Evolutionary conservation across 805 yeast species (phyloP), one percentile per base, ranked within the genome.

Genomic region (Spathaspora gorwiae): DNA sequence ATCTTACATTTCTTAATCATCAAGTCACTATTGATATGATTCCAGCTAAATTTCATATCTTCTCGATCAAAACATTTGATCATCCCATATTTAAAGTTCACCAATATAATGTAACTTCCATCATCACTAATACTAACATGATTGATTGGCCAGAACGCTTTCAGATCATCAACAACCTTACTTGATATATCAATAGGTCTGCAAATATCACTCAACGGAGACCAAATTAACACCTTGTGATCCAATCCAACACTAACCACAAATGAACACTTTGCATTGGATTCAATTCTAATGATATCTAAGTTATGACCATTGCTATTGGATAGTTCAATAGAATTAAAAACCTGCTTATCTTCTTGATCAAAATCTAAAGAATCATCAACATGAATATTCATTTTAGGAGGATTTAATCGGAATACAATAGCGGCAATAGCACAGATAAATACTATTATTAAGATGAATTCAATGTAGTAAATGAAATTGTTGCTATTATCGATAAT

Each of bases 241-340:
- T 87, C 95, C 56, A 88, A 66, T 4, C 90, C 92, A 26, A 84
- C 75, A 1, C 86, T 75, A 0, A 87, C 80, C 24, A 86, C 72
- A 54, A 85, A 83, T 2, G 88, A 81, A 43, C 80, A 73, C 11
- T 77, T 66, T 15, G 72, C 61, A 11, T 87, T 81, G 0, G 88
- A 76, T n/a, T 73, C 64, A 9, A 85, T 66, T 46, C 73, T 75
- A 31, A 84, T 71, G 4, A 86, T 72, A 59, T 88, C 95, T 40
- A 86, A 65, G 24, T 69, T 63, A 58, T 83, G 90, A 5, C 81
- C 81, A 12, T 52, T 40, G 29, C 13, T 9, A 9, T 19, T 9
- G 11, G n/a, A 9, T 35, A 68, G 51, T 31, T 66, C 66, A 37
- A 70, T 61, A 14, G 55, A 47, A 37, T 68, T 65, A 49, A 70